Percentiles rank a stretch among this genome's conserved stretches.
phyloP scores from a whole-genome alignment of 192 early-diverging fungal species.

The Chytriomyces confervae region DNA sequence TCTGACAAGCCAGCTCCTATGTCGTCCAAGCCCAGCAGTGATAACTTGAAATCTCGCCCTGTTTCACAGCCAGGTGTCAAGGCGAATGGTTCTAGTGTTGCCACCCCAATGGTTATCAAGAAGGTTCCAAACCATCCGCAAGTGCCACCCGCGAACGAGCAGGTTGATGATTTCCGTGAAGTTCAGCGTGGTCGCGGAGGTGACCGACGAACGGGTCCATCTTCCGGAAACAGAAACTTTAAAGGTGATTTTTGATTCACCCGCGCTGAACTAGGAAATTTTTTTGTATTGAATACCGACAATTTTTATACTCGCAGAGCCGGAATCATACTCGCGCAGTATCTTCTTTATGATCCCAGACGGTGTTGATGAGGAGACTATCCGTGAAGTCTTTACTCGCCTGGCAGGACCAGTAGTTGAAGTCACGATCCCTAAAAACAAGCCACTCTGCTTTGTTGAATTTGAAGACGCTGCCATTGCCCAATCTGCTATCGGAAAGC shows the following conservation, averaged over 20 bases:
- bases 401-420: slow-evolving; percentile 63
- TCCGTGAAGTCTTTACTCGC: slow-evolving; percentile 60
- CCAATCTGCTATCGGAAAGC: slow-evolving; percentile 65
- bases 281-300: too few species aligned
- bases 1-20: slow-evolving; percentile 17
- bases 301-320: neutral
- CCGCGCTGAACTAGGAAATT: too few species aligned
- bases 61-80: slow-evolving; percentile 22
- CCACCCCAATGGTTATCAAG: slow-evolving; percentile 5
- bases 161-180: slow-evolving; percentile 1
- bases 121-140: slow-evolving; percentile 9
- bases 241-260: too few species aligned
- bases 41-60: neutral
- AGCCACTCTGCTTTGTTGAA: slow-evolving; percentile 72
- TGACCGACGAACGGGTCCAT: slow-evolving; percentile 41
- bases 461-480: slow-evolving; percentile 68
- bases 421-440: slow-evolving; percentile 62
- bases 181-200: slow-evolving; percentile 1
- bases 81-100: slow-evolving; percentile 11
- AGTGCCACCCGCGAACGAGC: slow-evolving; percentile 2
- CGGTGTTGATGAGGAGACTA: slow-evolving; percentile 51
- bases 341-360: slow-evolving; percentile 44
- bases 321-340: slow-evolving; percentile 20
- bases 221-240: slow-evolving; percentile 44
- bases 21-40: slow-evolving; percentile 33